phyloP scores from a whole-genome alignment of 306 rosid species.

The Rubus idaeus region DNA sequence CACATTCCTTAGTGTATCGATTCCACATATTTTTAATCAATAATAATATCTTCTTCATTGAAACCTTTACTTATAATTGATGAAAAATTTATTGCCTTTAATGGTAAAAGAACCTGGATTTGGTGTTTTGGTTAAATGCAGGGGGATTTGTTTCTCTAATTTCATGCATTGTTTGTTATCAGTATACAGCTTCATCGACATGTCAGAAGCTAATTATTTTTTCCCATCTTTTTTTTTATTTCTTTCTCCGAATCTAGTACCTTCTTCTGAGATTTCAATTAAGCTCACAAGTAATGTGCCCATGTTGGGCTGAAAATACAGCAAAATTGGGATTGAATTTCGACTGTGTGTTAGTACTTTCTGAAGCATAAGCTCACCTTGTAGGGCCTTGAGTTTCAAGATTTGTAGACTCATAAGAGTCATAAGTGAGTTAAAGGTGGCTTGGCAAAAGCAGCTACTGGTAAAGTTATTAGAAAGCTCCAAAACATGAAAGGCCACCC shows the following conservation, averaged over 20 bases:
- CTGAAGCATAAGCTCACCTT: constrained; percentile 11
- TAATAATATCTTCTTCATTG: background rate
- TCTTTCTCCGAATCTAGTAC: background rate
- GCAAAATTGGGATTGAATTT: background rate
- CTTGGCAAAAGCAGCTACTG: constrained; percentile 21
- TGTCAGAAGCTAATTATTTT: background rate
- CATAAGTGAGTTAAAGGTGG: constrained; percentile 29
- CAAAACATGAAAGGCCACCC: constrained; percentile 31
- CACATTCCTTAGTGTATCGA: constrained; percentile 20
- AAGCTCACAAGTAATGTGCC: constrained; percentile 1
- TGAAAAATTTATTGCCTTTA: background rate
- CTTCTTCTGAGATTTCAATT: background rate
- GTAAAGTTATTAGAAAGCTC: constrained; percentile 1
- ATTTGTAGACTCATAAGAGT: constrained; percentile 15
- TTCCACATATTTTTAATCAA: background rate
- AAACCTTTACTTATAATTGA: background rate
- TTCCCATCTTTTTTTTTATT: background rate
- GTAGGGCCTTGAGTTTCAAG: constrained; percentile 16
- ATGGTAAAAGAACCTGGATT: background rate
- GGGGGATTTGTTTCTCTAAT: background rate
- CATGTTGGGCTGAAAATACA: constrained; percentile 16
- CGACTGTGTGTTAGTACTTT: constrained; percentile 9
- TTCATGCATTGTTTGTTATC: background rate
- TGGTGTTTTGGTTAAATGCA: background rate
- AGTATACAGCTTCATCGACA: background rate